Percentiles rank a stretch among this genome's conserved stretches.
Conservation (phyloP, 495 filamentous ascomycete genomes). For the Lineolata rhizophorae region DNA sequence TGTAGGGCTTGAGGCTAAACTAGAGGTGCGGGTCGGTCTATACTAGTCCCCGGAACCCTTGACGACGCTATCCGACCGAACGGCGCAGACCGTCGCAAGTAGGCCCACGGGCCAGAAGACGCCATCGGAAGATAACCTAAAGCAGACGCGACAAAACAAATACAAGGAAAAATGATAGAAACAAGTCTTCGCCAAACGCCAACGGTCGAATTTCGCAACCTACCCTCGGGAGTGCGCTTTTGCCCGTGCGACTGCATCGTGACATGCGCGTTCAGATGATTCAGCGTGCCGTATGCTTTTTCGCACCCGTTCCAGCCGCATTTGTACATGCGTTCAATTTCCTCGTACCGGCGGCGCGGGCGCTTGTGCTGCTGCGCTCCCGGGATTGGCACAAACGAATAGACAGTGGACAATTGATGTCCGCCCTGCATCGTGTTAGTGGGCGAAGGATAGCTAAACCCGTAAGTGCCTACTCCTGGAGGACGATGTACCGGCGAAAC, state of each 20-base stretch:
- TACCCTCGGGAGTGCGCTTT: slow-evolving; percentile 94
- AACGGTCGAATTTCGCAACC: no score
- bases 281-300: slow-evolving; percentile 91
- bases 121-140: no score
- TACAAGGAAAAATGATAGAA: no score
- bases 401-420: slow-evolving; percentile 40
- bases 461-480: slow-evolving; percentile 9
- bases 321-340: slow-evolving; percentile 99
- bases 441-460: slow-evolving; percentile 1
- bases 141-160: no score
- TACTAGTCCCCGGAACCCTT: slow-evolving; percentile 11
- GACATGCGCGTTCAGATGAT: slow-evolving; percentile 91
- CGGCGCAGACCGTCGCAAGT: no score
- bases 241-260: slow-evolving; percentile 91
- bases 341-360: slow-evolving; percentile 82
- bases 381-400: slow-evolving; percentile 95
- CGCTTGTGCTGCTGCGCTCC: slow-evolving; percentile 95
- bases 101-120: no score
- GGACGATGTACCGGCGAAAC: slow-evolving; percentile 17
- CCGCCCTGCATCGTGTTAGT: slow-evolving; percentile 17
- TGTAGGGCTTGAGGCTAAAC: slow-evolving; percentile 12
- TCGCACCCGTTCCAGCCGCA: slow-evolving; percentile 97
- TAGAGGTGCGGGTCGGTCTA: slow-evolving; percentile 9
- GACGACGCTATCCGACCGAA: slow-evolving; percentile 13
- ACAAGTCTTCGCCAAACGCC: no score